Evolutionary conservation across 73 alveolate species (phyloP).

Genomic region (Paramecium sexaurelia): DNA sequence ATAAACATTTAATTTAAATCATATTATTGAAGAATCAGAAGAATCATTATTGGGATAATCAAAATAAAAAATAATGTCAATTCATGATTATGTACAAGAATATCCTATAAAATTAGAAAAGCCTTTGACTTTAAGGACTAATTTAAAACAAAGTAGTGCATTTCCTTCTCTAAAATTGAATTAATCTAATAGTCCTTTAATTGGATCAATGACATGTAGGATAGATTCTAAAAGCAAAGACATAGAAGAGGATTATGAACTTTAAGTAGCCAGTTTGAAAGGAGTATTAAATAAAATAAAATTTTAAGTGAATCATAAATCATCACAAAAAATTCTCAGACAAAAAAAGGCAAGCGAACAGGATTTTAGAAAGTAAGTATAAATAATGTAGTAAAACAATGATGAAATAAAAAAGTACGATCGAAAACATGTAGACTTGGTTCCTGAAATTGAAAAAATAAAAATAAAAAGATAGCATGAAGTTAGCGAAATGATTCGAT

Average conservation of each 20-base stretch:
- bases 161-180: neutral
- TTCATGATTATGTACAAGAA: slow-evolving; percentile 27
- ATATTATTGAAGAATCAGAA: neutral
- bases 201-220: neutral
- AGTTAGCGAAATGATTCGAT: neutral
- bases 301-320: neutral
- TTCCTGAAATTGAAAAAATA: neutral
- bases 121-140: neutral
- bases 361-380: slow-evolving; percentile 2
- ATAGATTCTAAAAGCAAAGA: neutral
- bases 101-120: neutral
- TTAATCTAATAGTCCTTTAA: neutral
- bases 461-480: neutral
- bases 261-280: neutral
- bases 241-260: slow-evolving; percentile 23
- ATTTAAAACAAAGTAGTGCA: neutral
- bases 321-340: neutral
- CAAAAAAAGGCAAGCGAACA: slow-evolving; percentile 15
- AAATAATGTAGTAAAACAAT: neutral
- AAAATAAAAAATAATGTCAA: neutral
- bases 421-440: neutral
- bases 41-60: neutral
- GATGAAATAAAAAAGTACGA: neutral
- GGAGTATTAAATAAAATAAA: neutral
- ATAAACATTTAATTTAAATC: neutral